Evolutionary conservation across 805 yeast genomes (phyloP).

Genomic region (Phaffomyces opuntiae): DNA sequence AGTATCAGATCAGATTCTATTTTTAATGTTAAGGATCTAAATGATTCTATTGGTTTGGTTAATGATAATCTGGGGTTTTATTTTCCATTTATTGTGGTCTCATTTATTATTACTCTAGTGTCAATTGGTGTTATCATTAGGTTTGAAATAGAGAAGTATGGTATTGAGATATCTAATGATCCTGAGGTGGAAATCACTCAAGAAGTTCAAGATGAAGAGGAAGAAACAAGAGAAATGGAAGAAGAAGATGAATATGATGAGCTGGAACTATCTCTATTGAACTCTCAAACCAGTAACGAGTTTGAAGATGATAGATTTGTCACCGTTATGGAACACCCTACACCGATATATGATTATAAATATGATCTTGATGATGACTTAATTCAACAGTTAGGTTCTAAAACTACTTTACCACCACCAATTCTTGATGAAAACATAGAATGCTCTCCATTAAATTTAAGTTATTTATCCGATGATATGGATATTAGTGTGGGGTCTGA

Average conservation of each 20-base stretch:
- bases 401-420: background rate
- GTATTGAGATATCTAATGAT: no score
- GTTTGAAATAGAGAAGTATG: no score
- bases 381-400: background rate
- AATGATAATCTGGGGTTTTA: no score
- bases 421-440: slow-evolving; percentile 1
- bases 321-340: background rate
- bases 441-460: slow-evolving; percentile 7
- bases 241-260: background rate
- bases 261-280: background rate
- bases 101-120: no score
- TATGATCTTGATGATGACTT: background rate
- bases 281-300: background rate
- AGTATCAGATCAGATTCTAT: no score
- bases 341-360: background rate
- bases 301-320: background rate
- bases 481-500: background rate
- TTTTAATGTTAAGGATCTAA: no score
- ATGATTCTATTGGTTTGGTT: no score
- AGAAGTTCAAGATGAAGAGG: background rate
- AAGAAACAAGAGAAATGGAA: background rate
- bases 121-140: no score
- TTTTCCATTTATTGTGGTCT: no score
- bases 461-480: slow-evolving; percentile 15
- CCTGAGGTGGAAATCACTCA: no score